Conservation (phyloP, 2,329 filamentous ascomycete species). For the Arthrinium puccinioides region DNA sequence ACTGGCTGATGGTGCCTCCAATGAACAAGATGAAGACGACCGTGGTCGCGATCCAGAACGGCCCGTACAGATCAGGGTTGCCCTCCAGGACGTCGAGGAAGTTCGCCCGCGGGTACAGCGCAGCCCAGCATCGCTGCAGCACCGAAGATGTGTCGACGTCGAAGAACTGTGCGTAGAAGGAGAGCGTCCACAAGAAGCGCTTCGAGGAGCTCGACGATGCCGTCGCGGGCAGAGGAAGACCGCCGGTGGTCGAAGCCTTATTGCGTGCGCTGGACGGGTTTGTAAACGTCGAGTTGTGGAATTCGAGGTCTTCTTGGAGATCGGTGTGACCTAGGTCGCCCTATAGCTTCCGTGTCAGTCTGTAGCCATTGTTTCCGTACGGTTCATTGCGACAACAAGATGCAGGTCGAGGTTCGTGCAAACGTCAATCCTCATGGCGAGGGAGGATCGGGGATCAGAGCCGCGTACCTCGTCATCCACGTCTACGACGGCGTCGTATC, state of each 20-base stretch:
- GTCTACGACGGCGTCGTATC: constrained; percentile 97
- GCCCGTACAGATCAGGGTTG: constrained; percentile 93
- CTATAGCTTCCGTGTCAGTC: constrained; percentile 41
- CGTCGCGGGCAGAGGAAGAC: constrained; percentile 51
- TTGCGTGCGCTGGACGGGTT: constrained; percentile 39
- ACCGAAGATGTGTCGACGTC: constrained; percentile 94
- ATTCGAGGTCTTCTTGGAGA: constrained; percentile 97
- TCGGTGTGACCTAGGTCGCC: constrained; percentile 97
- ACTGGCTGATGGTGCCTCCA: constrained; percentile 90
- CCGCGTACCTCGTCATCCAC: constrained; percentile 80
- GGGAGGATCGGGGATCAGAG: neutral
- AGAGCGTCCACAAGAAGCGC: constrained; percentile 84
- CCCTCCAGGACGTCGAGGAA: constrained; percentile 97
- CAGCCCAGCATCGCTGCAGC: constrained; percentile 75
- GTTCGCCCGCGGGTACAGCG: constrained; percentile 86
- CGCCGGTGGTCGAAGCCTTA: constrained; percentile 34
- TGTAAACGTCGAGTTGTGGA: constrained; percentile 86
- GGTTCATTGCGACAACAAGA: too few relatives aligned
- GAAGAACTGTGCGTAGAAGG: constrained; percentile 97
- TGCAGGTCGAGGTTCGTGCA: too few relatives aligned
- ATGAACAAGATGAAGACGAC: constrained; percentile 93
- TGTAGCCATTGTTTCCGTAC: too few relatives aligned
- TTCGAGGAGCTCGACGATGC: constrained; percentile 49
- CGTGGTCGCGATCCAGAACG: constrained; percentile 97
- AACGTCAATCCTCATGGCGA: too few relatives aligned